These are phyloP conservation scores for Umbellularia californica DNA, from an alignment of 164 flowering plant genomes.

Conservation along the genomic window DNA sequence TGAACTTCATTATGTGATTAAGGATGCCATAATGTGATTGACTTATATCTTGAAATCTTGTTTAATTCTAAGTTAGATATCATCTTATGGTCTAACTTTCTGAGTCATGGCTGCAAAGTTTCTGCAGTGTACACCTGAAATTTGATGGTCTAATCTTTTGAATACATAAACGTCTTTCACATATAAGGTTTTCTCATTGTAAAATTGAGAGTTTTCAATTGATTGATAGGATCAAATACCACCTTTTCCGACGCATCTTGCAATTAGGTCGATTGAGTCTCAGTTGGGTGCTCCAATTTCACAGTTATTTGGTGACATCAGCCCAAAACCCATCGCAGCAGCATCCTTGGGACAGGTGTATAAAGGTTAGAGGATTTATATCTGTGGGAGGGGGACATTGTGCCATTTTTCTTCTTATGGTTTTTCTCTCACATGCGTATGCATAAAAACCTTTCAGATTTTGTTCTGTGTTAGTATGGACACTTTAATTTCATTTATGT, in stretches of 20 bases:
- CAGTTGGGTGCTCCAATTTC: slow-evolving; percentile 76
- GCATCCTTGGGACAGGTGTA: slow-evolving; percentile 98
- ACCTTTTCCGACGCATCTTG: slow-evolving; percentile 73
- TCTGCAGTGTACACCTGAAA: background rate
- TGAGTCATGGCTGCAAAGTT: background rate
- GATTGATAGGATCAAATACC: slow-evolving; percentile 85
- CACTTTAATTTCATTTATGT: background rate
- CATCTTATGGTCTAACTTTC: background rate
- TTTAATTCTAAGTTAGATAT: no score
- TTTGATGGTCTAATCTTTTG: background rate
- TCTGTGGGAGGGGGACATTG: background rate
- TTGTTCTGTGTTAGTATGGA: no score
- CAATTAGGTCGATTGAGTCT: slow-evolving; percentile 71
- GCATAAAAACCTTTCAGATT: no score
- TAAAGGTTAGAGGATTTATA: slow-evolving; percentile 60
- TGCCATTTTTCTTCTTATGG: background rate
- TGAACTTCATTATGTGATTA: background rate
- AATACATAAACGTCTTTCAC: background rate
- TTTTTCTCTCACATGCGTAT: background rate
- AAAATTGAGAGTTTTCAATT: slow-evolving; percentile 2
- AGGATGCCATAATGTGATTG: background rate
- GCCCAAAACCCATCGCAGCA: slow-evolving; percentile 88
- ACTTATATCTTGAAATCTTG: background rate
- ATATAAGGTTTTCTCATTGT: background rate
- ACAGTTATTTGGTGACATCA: slow-evolving; percentile 81